Evolutionary conservation across 2,329 filamentous ascomycete species (phyloP), one percentile per base, ranked within the genome.

Genomic region (Bipolaris gigantea): DNA sequence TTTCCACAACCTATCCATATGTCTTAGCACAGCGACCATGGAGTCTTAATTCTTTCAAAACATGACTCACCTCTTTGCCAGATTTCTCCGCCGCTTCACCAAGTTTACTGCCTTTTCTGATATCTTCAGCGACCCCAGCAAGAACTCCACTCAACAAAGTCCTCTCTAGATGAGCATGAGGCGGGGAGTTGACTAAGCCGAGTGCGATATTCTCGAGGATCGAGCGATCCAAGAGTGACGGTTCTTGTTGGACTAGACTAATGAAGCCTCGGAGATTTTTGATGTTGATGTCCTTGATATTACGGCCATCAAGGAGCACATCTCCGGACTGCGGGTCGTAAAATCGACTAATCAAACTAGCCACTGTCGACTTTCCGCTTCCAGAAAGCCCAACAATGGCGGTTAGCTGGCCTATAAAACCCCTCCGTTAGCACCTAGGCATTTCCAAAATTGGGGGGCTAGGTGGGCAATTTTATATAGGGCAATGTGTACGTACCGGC

Each of bases 151-250:
- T 74, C 3, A 84, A 75, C 2, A 88, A 76, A 2, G 73, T 65
- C 1, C 72, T 54, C 43, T 81, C 76, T 9, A 86, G 57, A 45
- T 73, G 66, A 4, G 60, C 59, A 49, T 76, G 72, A 7, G 64
- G 61, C 10, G 74, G 67, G 2, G 75, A 77, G 42, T 76, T 77
- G 54, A 77, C 74, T 5, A 83, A 70, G 2, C 81, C 81, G 34
- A 79, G 75, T 1, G 80, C 80, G 46, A 83, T 81, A 48, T 83
- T 83, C 48, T 83, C 80, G 9, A 83, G 59, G 7, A 83, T 78
- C 0, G 80, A 81, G 3, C 80, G 74, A 50, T 82, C 76, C 3
- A 83, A 69, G 10, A 83, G 71, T 8, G 76, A 77, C 1, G 81
- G 79, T 44, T 83, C 80, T 60, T 83, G 81, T 40, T 80, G 79